phyloP scores from a whole-genome alignment of 768 basidiomycete species.

The Pulveroboletus sp. region DNA sequence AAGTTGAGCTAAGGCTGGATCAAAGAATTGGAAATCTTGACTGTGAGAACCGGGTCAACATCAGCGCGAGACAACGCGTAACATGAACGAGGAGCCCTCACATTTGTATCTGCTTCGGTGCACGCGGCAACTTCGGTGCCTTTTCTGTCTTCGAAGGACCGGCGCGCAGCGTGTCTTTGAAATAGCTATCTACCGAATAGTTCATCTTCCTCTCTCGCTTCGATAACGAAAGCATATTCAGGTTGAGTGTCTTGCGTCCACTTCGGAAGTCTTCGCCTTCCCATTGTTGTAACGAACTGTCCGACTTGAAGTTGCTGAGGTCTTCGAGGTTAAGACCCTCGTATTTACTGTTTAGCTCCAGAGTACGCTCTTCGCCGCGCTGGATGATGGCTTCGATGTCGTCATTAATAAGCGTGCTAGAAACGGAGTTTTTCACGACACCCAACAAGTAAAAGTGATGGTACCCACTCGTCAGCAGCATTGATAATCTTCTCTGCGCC shows the following conservation, averaged over 20 bases:
- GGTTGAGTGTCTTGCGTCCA: constrained; percentile 68
- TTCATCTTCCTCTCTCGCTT: constrained; percentile 94
- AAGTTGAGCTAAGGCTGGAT: constrained; percentile 70
- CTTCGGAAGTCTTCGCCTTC: constrained; percentile 90
- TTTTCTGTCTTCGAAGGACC: constrained; percentile 80
- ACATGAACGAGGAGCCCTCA: constrained; percentile 36
- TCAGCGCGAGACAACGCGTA: background rate
- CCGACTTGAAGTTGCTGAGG: constrained; percentile 94
- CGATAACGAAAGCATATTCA: constrained; percentile 81
- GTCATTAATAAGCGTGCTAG: constrained; percentile 72
- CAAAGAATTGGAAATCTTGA: constrained; percentile 97
- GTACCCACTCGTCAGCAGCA: constrained; percentile 62
- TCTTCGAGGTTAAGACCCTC: constrained; percentile 92
- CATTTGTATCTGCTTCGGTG: constrained; percentile 87
- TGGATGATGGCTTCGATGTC: constrained; percentile 95
- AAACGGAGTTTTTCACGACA: background rate
- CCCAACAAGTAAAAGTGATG: background rate
- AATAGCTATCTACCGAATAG: constrained; percentile 94
- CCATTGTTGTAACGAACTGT: constrained; percentile 90
- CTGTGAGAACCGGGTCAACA: constrained; percentile 37
- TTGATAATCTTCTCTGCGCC: constrained; percentile 98
- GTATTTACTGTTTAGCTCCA: constrained; percentile 87
- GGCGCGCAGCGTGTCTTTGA: constrained; percentile 85
- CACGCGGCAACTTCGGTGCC: constrained; percentile 76
- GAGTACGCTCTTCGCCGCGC: constrained; percentile 87